phyloP scores from a whole-genome alignment of 1,284 basidiomycete genomes.

The Sparassis latifolia region DNA sequence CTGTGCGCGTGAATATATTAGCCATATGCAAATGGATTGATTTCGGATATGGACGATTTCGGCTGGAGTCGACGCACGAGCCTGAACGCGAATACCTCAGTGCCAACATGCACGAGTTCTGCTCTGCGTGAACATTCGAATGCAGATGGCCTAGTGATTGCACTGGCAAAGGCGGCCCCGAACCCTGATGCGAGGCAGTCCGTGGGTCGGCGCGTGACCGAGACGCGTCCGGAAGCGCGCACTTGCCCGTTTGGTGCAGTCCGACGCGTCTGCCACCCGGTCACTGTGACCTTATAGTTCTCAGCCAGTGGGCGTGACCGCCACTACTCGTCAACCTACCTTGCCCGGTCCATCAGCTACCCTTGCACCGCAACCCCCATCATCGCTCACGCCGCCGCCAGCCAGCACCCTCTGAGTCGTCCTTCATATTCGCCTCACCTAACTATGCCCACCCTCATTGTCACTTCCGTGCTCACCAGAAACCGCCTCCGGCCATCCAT shows the following conservation, averaged over 20 bases:
- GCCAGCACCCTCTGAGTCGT: neutral
- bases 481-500: slow-evolving; percentile 1
- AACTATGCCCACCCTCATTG: slow-evolving; percentile 9
- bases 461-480: neutral
- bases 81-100: neutral
- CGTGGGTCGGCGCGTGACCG: slow-evolving; percentile 3
- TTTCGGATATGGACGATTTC: neutral
- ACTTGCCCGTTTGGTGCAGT: neutral
- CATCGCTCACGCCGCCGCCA: neutral
- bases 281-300: neutral
- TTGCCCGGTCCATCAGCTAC: no score
- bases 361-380: neutral
- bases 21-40: neutral
- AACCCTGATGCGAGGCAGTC: no score
- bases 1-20: neutral
- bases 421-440: neutral
- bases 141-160: no score
- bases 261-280: neutral
- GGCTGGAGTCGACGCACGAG: neutral
- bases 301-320: no score
- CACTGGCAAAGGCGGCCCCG: no score
- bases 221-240: slow-evolving; percentile 1
- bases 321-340: no score
- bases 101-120: no score
- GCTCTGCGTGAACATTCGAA: no score